phyloP scores from a whole-genome alignment of 176 grass and related monocot species.

The Musa beccarii region DNA sequence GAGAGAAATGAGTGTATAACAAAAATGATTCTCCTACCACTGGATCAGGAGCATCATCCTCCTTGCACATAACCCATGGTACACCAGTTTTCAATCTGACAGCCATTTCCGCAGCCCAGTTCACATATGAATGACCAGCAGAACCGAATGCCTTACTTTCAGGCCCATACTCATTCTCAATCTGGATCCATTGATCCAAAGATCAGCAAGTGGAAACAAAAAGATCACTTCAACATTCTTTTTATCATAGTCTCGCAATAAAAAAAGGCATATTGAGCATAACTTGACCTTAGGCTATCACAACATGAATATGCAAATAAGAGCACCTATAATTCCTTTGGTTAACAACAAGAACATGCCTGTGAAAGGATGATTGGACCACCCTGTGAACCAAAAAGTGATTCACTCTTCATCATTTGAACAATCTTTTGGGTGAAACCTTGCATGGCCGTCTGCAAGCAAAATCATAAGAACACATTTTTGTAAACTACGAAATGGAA shows the following conservation, averaged over 20 bases:
- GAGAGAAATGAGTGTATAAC: background rate
- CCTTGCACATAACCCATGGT: conserved; percentile 99
- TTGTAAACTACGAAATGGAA: conserved; percentile 4
- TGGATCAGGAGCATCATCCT: conserved; percentile 96
- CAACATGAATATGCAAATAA: background rate
- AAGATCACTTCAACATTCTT: background rate
- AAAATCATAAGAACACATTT: background rate
- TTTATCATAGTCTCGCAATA: background rate
- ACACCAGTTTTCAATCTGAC: conserved; percentile 74
- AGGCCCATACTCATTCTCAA: conserved; percentile 98
- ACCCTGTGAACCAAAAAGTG: conserved; percentile 91
- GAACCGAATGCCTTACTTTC: conserved; percentile 71
- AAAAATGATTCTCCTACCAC: conserved; percentile 45
- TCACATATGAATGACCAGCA: conserved; percentile 69
- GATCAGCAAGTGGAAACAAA: background rate
- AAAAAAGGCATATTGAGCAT: background rate
- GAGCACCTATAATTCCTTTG: background rate
- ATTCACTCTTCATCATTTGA: conserved; percentile 81
- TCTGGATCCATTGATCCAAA: conserved; percentile 34
- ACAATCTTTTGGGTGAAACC: conserved; percentile 95
- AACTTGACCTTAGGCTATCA: background rate
- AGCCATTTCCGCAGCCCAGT: conserved; percentile 95
- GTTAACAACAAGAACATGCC: conserved; percentile 28
- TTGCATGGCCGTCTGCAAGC: conserved; percentile 81
- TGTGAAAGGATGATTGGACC: conserved; percentile 98